These are phyloP conservation scores for Lodderomyces orthopsilosis DNA, from an alignment of 1,139 yeast species.

Conservation along the genomic window DNA sequence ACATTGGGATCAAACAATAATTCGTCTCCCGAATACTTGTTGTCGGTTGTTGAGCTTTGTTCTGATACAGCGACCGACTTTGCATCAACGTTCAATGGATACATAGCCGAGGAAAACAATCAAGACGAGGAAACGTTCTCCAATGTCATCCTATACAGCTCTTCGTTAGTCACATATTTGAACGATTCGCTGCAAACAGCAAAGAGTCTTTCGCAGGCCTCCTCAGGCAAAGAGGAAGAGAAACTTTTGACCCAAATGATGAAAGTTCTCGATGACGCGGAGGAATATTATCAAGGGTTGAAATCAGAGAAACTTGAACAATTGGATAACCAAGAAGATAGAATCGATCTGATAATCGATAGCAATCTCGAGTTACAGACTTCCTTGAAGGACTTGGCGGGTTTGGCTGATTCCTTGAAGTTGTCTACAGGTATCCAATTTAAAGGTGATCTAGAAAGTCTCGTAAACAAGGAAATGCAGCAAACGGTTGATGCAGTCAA, in stretches of 20 bases:
- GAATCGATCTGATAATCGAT: conserved; percentile 73
- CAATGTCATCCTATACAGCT: conserved; percentile 61
- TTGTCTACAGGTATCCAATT: conserved; percentile 38
- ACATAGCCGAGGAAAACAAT: conserved; percentile 72
- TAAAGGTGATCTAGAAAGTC: conserved; percentile 60
- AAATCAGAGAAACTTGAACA: conserved; percentile 50
- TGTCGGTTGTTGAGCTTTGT: conserved; percentile 69
- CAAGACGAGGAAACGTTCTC: conserved; percentile 62
- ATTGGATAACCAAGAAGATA: conserved; percentile 59
- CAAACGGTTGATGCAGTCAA: conserved; percentile 70
- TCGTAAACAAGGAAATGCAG: conserved; percentile 71
- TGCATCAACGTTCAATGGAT: conserved; percentile 74
- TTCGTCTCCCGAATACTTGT: conserved; percentile 69
- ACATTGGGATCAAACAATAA: conserved; percentile 81
- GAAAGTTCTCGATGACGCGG: conserved; percentile 59
- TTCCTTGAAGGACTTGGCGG: conserved; percentile 57
- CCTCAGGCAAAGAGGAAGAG: conserved; percentile 55
- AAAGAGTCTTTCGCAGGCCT: conserved; percentile 63
- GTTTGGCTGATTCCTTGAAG: conserved; percentile 56
- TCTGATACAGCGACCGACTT: conserved; percentile 77
- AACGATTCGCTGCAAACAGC: conserved; percentile 66
- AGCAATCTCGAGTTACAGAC: conserved; percentile 76
- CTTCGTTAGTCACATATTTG: conserved; percentile 63
- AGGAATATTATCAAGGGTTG: conserved; percentile 60
- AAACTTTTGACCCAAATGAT: conserved; percentile 49